Base-by-base conservation (phyloP, 148 eudicot species). In the Rhododendron molle region DNA sequence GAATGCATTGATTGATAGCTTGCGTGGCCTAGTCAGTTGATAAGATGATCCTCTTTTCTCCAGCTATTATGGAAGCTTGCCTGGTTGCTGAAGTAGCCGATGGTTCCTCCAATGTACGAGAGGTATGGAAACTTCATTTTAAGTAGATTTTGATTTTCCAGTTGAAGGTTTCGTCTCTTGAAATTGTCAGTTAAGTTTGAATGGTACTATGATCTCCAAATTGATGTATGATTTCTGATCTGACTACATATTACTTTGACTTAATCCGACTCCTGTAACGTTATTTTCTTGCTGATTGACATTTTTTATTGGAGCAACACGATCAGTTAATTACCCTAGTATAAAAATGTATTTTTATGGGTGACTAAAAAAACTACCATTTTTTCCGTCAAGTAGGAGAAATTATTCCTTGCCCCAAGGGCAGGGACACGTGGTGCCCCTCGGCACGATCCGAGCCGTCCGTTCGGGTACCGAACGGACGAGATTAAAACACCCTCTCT, bases 41-140 rank as follows among this genome's bases (percentile, higher is more conserved):
- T 58, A 40, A 16, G 46, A 65, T 77, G 72, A 36, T 86, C 44
- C 49, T 21, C 44, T 78, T 71, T 87, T 73, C 38, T 83, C 83
- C 90, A 95, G 98, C 95, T 81, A 60, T 89, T 34, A 83, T 95
- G 92, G 84, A 78, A 76, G 90, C 93, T 82, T 91, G 86, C 71
- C 88, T 92, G 86, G 86, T 95, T 86, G 85, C 87, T 30, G 92
- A 90, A 76, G 90, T 90, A 58, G 88, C 90, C 21, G 90, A 90
- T 86, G 92, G 92, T 80, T 90, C 90, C 49, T 90, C 90, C 15
- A 90, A 90, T 32, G 85, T 90, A 49, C 85, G 92, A 83, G 92
- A 90, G 85, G 90, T 90, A 40, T 90, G 92, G 92, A 90, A 88
- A 88, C 87, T 90, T n/a, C 73, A 85, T 34, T 62, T 84, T 60